Evolutionary conservation across 2,329 filamentous ascomycete species (phyloP).

Genomic region (Fusarium sp.): DNA sequence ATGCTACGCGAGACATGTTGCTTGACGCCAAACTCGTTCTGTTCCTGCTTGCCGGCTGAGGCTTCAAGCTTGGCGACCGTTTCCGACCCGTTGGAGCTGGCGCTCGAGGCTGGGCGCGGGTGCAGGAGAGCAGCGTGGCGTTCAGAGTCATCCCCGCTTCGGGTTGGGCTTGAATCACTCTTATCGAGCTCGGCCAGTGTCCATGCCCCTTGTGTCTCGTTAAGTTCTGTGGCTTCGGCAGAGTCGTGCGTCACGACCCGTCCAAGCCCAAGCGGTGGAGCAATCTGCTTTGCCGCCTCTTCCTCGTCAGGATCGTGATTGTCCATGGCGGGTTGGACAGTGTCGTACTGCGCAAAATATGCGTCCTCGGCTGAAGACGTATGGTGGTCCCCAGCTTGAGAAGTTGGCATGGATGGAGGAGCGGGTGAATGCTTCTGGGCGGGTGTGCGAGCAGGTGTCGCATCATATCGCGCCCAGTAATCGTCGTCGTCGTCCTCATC

Average conservation of each 20-base stretch:
- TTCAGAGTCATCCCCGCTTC: constrained; percentile 47
- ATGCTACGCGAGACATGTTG: constrained; percentile 83
- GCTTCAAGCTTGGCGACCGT: constrained; percentile 73
- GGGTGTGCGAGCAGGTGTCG: constrained; percentile 74
- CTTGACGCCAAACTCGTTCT: constrained; percentile 79
- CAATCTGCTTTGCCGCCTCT: constrained; percentile 47
- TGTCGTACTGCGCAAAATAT: constrained; percentile 82
- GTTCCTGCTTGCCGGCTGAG: constrained; percentile 66
- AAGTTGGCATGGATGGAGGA: constrained; percentile 55
- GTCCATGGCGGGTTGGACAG: constrained; percentile 84
- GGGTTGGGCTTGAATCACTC: constrained; percentile 49
- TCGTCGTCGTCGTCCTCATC: constrained; percentile 78
- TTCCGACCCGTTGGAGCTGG: constrained; percentile 66
- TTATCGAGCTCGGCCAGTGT: constrained; percentile 58
- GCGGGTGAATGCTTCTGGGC: constrained; percentile 72
- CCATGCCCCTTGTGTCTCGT: constrained; percentile 53
- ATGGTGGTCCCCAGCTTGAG: constrained; percentile 37
- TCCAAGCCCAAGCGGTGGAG: constrained; percentile 49
- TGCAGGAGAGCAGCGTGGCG: constrained; percentile 60
- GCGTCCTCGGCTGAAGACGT: constrained; percentile 69
- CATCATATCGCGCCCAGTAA: constrained; percentile 85
- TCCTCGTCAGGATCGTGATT: constrained; percentile 84
- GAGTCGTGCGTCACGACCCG: constrained; percentile 24
- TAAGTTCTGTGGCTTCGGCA: constrained; percentile 35
- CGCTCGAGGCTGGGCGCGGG: constrained; percentile 69